Evolutionary conservation across 345 rosid species (phyloP), one percentile per base, ranked within the genome.

Genomic region (Populus simonii): DNA sequence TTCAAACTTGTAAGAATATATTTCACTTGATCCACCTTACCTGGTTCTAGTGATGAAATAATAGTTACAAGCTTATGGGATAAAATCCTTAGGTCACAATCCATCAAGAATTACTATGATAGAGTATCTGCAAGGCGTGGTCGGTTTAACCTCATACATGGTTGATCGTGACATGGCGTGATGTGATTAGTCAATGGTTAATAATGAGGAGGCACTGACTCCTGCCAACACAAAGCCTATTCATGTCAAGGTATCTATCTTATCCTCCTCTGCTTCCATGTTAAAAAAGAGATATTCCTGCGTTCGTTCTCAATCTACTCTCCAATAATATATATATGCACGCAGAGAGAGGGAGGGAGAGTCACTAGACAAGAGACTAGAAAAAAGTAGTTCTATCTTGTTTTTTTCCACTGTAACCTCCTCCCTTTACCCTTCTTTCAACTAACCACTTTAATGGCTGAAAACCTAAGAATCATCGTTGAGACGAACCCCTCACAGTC

Each of bases 401-500:
- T 3, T 1, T 10, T 43, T 70, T 70, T 43, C 8, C 36, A 43
- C 15, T 7, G 3, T 74, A n/a, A 2, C 4, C 39, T n/a, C 62
- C 55, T 51, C 6, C 25, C 33, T 7, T 33, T 22, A 22, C 13
- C 12, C 57, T 49, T 35, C 71, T 23, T 43, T 17, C 7, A 22
- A 12, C 16, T 16, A 12, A 2, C 33, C 25, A 6, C 5, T 16
- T 12, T 70, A 67, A 86, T 88, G 92, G 80, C 87, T 63, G 92
- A 80, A 61, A 84, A 78, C 72, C 86, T 88, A 25, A 80, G 89
- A 76, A 90, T 92, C 83, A 81, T 77, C 43, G 92, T 94, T 0
- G 94, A 94, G 79, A 88, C 73, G 55, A 91, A 88, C 79, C 94
- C 97, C 69, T 74, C 97, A 65, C 89, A 91, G 55, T 80, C 94